Evolutionary conservation across 140 eudicot genomes (phyloP), one percentile per base, ranked within the genome.

Genomic region (Oenanthe javanica): DNA sequence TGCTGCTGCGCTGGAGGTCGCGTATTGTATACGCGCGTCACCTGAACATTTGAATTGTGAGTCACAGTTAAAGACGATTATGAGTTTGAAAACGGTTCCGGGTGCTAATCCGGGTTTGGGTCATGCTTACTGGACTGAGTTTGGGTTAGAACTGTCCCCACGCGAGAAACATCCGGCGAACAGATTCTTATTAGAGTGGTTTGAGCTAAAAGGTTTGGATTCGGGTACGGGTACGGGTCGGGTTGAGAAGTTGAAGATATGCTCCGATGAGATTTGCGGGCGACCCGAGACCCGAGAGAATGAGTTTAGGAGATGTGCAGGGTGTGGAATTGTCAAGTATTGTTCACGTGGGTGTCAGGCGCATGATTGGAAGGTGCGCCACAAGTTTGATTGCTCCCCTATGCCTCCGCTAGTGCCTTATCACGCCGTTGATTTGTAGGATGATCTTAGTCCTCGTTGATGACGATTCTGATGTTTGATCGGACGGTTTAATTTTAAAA

Each of bases 331-430:
- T 77, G 89, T 84, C 77, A 86, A 83, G 78, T 90, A 90, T 76
- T 90, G 94, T 83, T 90, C 94, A 70, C 88, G 94, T 55, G 94
- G 87, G 71, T 90, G 94, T 57, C 94, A 90, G 78, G 90, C 89
- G 77, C 85, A 83, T 79, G 92, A 90, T 79, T 90, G 94, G 94
- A 86, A 88, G 78, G 66, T 84, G 89, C 80, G 83, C 78, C 94
- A 90, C 21, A 86, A 83, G 90, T 84, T 59, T 80, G 85, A 87
- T 72, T 89, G 93, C 69, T 84, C 86, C 8, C 88, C 88, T 51
- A 72, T 83, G 81, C 88, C 86, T 14, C 85, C 55, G 83, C 84
- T 89, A 86, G 25, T 43, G 66, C 86, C 84, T 57, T 85, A 80
- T 54, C 81, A 50, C 14, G 82, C 79, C 4, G 63, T 82, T 48